These are phyloP conservation scores for Trichocladium uniseriatum DNA, from an alignment of 495 filamentous ascomycete species.

Conservation along the genomic window DNA sequence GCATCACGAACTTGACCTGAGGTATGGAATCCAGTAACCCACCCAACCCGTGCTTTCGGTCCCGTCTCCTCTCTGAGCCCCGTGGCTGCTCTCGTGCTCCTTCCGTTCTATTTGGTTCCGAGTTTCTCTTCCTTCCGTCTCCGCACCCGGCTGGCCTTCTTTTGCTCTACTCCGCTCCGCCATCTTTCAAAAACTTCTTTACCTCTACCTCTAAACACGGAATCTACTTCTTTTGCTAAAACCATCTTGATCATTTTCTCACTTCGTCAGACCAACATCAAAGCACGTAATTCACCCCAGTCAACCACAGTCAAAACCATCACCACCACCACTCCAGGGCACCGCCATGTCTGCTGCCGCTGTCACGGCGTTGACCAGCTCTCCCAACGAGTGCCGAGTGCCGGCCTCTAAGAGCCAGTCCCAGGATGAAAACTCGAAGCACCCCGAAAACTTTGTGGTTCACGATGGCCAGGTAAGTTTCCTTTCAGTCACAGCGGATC, in stretches of 20 bases:
- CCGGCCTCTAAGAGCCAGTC: slow-evolving; percentile 26
- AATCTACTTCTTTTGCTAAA: slow-evolving; percentile 19
- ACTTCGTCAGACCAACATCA: slow-evolving; percentile 7
- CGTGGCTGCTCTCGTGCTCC: background rate
- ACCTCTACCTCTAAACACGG: slow-evolving; percentile 2
- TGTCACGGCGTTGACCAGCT: slow-evolving; percentile 36
- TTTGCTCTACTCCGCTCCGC: slow-evolving; percentile 9
- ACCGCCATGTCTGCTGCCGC: slow-evolving; percentile 38
- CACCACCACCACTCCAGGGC: slow-evolving; percentile 6
- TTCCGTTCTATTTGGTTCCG: background rate
- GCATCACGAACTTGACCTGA: too few species aligned
- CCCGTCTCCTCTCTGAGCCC: background rate
- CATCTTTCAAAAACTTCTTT: slow-evolving; percentile 4
- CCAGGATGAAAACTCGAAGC: slow-evolving; percentile 38
- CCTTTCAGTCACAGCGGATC: background rate
- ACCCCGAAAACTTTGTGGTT: slow-evolving; percentile 12
- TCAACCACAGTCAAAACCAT: slow-evolving; percentile 1
- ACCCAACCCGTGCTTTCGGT: background rate
- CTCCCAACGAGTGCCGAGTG: slow-evolving; percentile 37
- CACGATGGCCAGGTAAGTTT: slow-evolving; percentile 11
- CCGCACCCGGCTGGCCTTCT: background rate
- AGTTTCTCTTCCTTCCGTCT: background rate
- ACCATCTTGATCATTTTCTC: slow-evolving; percentile 25
- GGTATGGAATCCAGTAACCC: too few species aligned
- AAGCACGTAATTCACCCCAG: slow-evolving; percentile 3